Evolutionary conservation across 495 filamentous ascomycete species (phyloP).

Genomic region (Rhizodiscina lignyota): DNA sequence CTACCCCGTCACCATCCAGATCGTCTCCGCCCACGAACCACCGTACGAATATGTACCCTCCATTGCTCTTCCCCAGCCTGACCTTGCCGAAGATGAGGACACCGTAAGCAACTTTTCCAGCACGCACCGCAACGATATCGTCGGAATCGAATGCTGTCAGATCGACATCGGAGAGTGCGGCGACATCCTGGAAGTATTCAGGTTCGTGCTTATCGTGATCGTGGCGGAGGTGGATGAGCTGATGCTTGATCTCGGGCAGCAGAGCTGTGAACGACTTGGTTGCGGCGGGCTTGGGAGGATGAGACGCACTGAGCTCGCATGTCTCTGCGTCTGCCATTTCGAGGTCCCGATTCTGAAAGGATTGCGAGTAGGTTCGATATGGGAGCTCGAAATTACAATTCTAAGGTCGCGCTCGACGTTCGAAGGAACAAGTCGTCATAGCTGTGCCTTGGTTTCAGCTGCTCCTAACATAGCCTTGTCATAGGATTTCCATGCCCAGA

Average conservation of each 20-base stretch:
- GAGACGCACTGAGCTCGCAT: slow-evolving; percentile 28
- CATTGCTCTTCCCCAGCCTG: slow-evolving; percentile 24
- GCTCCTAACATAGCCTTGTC: too few relatives aligned
- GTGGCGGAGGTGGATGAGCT: slow-evolving; percentile 32
- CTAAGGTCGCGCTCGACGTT: too few relatives aligned
- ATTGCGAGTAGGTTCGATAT: too few relatives aligned
- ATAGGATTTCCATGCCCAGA: too few relatives aligned
- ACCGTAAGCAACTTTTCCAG: slow-evolving; percentile 35
- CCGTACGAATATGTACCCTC: slow-evolving; percentile 25
- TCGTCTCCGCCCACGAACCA: slow-evolving; percentile 31
- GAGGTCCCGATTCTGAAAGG: too few relatives aligned
- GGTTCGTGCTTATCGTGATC: slow-evolving; percentile 27
- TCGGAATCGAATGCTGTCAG: slow-evolving; percentile 29
- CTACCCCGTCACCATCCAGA: too few relatives aligned
- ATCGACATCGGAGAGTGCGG: slow-evolving; percentile 26
- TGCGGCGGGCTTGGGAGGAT: slow-evolving; percentile 34
- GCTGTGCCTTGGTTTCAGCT: too few relatives aligned
- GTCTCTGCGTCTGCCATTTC: slow-evolving; percentile 40
- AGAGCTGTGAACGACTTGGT: slow-evolving; percentile 32
- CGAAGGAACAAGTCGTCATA: too few relatives aligned
- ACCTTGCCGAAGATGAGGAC: slow-evolving; percentile 40
- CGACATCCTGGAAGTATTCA: slow-evolving; percentile 28
- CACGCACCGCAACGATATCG: slow-evolving; percentile 32
- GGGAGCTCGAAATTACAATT: too few relatives aligned
- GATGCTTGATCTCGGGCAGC: slow-evolving; percentile 30